Evolutionary conservation across 2,329 filamentous ascomycete genomes (phyloP).

Genomic region (Proliferodiscus dingleyae): DNA sequence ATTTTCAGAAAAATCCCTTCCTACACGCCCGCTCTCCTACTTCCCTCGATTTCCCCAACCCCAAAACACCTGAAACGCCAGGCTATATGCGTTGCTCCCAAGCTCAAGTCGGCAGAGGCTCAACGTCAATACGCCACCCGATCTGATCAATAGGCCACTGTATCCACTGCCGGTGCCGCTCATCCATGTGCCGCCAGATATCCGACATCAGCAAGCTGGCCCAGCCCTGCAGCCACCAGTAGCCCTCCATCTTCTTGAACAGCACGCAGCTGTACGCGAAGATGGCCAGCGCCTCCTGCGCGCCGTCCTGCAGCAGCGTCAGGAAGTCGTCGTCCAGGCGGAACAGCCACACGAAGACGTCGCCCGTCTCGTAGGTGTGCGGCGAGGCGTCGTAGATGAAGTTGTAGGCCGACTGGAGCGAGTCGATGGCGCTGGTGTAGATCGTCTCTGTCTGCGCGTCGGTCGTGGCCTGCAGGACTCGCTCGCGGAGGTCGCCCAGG

Average conservation of each 20-base stretch:
- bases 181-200: constrained; percentile 31
- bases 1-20: too few species aligned
- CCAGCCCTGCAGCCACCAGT: constrained; percentile 30
- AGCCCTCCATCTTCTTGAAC: constrained; percentile 7
- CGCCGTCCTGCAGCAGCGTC: constrained; percentile 31
- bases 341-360: constrained; percentile 18
- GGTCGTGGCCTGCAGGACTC: constrained; percentile 14
- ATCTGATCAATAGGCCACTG: constrained; percentile 6
- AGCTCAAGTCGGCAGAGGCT: too few species aligned
- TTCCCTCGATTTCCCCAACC: too few species aligned
- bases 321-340: constrained; percentile 11
- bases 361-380: constrained; percentile 8
- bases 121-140: too few species aligned
- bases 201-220: constrained; percentile 30
- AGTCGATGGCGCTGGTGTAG: constrained; percentile 7
- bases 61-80: too few species aligned
- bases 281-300: constrained; percentile 24
- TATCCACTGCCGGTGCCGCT: constrained; percentile 26
- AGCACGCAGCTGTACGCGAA: constrained; percentile 17
- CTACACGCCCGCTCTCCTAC: too few species aligned
- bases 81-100: too few species aligned
- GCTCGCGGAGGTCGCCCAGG: constrained; percentile 4
- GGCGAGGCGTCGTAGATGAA: constrained; percentile 5
- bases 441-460: constrained; percentile 12
- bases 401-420: too few species aligned